phyloP scores from a whole-genome alignment of 1,284 basidiomycete species.

The Malassezia globosa region DNA sequence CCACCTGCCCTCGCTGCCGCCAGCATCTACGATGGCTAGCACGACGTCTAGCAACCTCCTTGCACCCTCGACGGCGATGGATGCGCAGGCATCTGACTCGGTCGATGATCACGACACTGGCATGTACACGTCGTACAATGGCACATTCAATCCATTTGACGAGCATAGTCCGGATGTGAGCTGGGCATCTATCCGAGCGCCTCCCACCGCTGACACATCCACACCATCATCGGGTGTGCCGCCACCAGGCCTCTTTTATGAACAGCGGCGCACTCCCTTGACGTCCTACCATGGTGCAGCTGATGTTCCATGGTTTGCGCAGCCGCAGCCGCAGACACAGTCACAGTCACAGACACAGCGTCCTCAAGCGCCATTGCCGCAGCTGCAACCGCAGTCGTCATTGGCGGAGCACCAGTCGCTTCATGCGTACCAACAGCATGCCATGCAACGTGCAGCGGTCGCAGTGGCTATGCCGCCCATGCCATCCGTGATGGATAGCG shows the following conservation, averaged over 20 bases:
- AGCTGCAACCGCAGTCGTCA: too few species aligned
- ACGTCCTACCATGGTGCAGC: too few species aligned
- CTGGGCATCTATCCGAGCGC: background rate
- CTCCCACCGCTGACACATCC: too few species aligned
- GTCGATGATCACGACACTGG: conserved; percentile 18
- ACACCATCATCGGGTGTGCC: too few species aligned
- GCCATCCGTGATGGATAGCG: conserved; percentile 9
- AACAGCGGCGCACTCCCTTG: background rate
- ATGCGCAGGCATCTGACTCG: conserved; percentile 17
- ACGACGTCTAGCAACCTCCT: conserved; percentile 20
- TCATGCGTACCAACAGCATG: too few species aligned
- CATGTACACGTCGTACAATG: conserved; percentile 31
- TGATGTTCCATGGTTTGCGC: background rate
- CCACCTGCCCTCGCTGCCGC: conserved; percentile 20
- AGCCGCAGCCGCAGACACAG: too few species aligned
- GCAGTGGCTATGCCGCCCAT: conserved; percentile 1
- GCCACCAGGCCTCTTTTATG: background rate
- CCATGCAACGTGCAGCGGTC: background rate
- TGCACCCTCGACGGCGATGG: conserved; percentile 14
- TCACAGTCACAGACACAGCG: too few species aligned
- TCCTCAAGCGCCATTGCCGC: background rate
- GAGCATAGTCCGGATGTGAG: conserved; percentile 22
- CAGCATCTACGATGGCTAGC: conserved; percentile 2
- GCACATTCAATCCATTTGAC: conserved; percentile 44
- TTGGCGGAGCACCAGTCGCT: too few species aligned